phyloP scores from a whole-genome alignment of 2,329 filamentous ascomycete genomes.

The Clonostachys rosea region DNA sequence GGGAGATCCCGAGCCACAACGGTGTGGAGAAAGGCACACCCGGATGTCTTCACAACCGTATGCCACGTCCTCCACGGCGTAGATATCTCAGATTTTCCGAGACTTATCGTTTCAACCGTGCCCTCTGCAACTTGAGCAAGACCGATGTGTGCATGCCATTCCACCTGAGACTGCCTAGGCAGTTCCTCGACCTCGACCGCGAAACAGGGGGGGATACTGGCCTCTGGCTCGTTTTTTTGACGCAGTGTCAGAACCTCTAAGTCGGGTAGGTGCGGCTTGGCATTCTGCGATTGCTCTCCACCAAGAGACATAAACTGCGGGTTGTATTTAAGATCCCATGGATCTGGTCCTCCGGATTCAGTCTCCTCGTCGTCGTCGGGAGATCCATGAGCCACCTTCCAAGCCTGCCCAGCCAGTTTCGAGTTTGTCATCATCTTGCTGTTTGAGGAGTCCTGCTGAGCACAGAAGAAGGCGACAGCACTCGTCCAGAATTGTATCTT shows the following conservation, averaged over 20 bases:
- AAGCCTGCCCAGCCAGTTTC: conserved; percentile 36
- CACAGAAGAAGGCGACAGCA: conserved; percentile 69
- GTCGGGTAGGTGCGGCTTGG: conserved; percentile 37
- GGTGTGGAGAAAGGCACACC: conserved; percentile 17
- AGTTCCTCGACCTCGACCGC: conserved; percentile 72
- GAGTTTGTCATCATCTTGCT: conserved; percentile 26
- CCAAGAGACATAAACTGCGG: conserved; percentile 37
- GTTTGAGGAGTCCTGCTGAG: conserved; percentile 11
- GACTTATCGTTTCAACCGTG: conserved; percentile 14
- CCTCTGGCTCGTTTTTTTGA: conserved; percentile 25
- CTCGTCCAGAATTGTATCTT: conserved; percentile 71
- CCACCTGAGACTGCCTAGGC: conserved; percentile 68
- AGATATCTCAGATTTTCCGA: conserved; percentile 6
- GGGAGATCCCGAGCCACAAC: conserved; percentile 10
- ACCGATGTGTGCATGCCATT: conserved; percentile 76
- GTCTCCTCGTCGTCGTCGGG: conserved; percentile 40
- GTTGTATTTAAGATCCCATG: conserved; percentile 65
- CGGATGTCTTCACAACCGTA: conserved; percentile 12
- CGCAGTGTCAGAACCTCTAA: conserved; percentile 36
- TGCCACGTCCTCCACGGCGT: conserved; percentile 21
- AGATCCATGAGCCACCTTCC: conserved; percentile 38
- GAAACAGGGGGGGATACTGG: conserved; percentile 61
- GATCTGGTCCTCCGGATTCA: conserved; percentile 50
- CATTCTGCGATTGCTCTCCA: conserved; percentile 12
- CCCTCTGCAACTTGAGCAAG: conserved; percentile 28